Conservation (phyloP, 306 rosid species). For the Quercus berberidifolia region DNA sequence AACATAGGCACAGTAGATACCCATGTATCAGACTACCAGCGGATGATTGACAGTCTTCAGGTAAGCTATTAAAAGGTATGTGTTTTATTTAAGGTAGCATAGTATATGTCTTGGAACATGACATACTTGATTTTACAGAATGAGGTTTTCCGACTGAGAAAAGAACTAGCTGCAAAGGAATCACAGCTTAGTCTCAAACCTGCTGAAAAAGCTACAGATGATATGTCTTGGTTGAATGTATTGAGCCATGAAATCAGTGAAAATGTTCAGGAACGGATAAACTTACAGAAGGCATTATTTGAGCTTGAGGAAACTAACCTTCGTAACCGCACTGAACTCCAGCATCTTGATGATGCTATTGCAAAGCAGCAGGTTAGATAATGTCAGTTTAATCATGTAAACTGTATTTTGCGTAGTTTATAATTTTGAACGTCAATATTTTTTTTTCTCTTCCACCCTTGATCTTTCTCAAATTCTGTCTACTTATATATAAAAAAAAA, state of each 20-base stretch:
- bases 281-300: conserved; percentile 56
- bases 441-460: background rate
- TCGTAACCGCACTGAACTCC: conserved; percentile 51
- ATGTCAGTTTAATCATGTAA: background rate
- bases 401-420: background rate
- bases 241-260: conserved; percentile 62
- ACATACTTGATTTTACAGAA: conserved; percentile 30
- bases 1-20: conserved; percentile 55
- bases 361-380: conserved; percentile 48
- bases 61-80: conserved; percentile 17
- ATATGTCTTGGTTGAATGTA: conserved; percentile 50
- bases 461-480: background rate
- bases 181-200: conserved; percentile 43
- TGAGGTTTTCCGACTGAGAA: conserved; percentile 52
- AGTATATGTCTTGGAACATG: conserved; percentile 1
- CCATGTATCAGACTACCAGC: conserved; percentile 60
- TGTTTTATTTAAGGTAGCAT: background rate
- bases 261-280: conserved; percentile 67
- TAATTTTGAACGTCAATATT: background rate
- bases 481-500: background rate
- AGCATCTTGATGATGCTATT: conserved; percentile 59
- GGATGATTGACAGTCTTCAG: conserved; percentile 68
- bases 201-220: conserved; percentile 49
- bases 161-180: conserved; percentile 58
- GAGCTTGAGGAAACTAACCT: conserved; percentile 65